Evolutionary conservation across 306 rosid species (phyloP).

Genomic region (Cercis canadensis): DNA sequence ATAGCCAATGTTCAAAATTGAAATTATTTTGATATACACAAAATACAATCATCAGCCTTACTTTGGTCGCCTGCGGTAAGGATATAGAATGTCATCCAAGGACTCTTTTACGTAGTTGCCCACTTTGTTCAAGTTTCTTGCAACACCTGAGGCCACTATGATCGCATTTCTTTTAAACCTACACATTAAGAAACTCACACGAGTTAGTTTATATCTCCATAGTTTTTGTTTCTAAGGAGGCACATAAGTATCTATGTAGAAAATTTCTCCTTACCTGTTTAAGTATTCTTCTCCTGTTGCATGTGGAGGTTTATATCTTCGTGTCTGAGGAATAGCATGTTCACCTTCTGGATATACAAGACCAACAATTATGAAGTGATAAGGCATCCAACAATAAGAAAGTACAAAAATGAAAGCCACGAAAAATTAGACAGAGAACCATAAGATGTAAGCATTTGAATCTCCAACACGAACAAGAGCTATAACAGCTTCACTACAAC

Average conservation of each 20-base stretch:
- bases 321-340: constrained; percentile 57
- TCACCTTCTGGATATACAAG: constrained; percentile 48
- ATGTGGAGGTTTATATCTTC: constrained; percentile 57
- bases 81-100: constrained; percentile 69
- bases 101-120: constrained; percentile 68
- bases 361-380: constrained; percentile 14
- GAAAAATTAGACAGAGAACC: background rate
- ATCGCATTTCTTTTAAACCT: constrained; percentile 84
- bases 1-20: constrained; percentile 27
- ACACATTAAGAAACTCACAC: constrained; percentile 29
- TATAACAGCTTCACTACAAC: background rate
- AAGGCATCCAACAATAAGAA: background rate
- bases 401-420: background rate
- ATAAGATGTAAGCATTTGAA: constrained; percentile 14
- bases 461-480: constrained; percentile 18
- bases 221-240: background rate
- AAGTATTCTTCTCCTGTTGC: constrained; percentile 65
- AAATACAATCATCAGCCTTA: constrained; percentile 36
- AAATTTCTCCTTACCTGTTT: constrained; percentile 65
- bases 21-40: background rate
- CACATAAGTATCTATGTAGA: background rate
- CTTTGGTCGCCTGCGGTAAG: constrained; percentile 76
- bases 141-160: constrained; percentile 86
- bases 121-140: constrained; percentile 70
- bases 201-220: background rate